A percentile compares a stretch with the other conserved stretches of the same genome.
These are phyloP conservation scores for Skeletonema potamos DNA, from an alignment of 108 stramenopile species.

Conservation along the genomic window DNA sequence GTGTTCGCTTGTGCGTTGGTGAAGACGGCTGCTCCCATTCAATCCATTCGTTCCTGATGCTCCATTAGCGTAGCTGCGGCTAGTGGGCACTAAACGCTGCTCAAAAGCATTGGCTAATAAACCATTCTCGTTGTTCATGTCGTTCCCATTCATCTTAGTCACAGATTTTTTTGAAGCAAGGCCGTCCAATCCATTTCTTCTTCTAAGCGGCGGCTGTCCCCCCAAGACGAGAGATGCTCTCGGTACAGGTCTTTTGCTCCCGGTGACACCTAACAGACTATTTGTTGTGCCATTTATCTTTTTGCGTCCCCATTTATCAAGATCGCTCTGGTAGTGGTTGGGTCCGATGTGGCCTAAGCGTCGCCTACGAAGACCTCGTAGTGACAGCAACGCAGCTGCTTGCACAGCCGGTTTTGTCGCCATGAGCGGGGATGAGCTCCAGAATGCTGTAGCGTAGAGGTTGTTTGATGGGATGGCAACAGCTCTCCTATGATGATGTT, in stretches of 20 bases:
- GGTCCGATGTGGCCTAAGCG: conserved; percentile 45
- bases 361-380: conserved; percentile 38
- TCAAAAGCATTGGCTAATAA: conserved; percentile 4
- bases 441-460: neutral
- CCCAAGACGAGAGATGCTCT: conserved; percentile 42
- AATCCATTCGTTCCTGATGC: neutral
- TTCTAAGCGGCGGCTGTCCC: conserved; percentile 4
- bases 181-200: conserved; percentile 12
- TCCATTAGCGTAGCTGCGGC: neutral
- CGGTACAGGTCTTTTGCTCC: conserved; percentile 12
- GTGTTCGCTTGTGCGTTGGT: neutral
- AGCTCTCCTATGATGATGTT: neutral
- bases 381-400: conserved; percentile 30
- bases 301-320: conserved; percentile 48
- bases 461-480: neutral
- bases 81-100: neutral
- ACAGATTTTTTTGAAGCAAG: neutral
- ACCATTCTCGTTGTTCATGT: conserved; percentile 9
- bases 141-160: neutral
- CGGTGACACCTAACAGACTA: conserved; percentile 9
- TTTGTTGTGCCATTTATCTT: conserved; percentile 6
- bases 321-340: conserved; percentile 31
- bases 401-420: conserved; percentile 32
- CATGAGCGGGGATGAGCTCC: neutral
- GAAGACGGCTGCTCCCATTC: neutral